Evolutionary conservation across 192 early-diverging fungal genomes (phyloP).

Genomic region (Pilobolus umbonatus): DNA sequence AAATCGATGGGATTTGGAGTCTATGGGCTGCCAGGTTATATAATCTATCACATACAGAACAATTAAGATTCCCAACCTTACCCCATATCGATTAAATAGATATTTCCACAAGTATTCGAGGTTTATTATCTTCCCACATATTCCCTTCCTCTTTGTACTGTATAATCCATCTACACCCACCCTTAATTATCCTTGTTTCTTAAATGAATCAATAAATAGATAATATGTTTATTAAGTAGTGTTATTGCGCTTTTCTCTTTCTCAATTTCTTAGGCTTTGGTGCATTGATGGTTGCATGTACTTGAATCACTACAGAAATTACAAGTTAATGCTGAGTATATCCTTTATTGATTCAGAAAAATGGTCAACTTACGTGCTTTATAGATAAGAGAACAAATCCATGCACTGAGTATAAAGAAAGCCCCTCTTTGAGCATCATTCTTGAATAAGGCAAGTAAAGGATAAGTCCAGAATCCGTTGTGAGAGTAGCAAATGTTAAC

Average conservation of each 20-base stretch:
- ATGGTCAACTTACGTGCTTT: constrained; percentile 20
- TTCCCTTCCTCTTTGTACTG: too few relatives aligned
- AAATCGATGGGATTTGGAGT: constrained; percentile 54
- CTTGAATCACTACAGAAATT: too few relatives aligned
- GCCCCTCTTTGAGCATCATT: not conserved
- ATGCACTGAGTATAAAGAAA: constrained; percentile 20
- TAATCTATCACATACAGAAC: constrained; percentile 38
- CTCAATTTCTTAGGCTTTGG: too few relatives aligned
- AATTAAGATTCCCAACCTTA: too few relatives aligned
- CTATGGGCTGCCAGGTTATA: constrained; percentile 51
- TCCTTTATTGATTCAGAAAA: too few relatives aligned
- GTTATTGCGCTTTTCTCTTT: not conserved
- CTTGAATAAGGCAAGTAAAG: constrained; percentile 24
- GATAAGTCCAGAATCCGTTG: constrained; percentile 29
- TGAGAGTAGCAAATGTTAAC: constrained; percentile 15
- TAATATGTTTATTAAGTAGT: not conserved
- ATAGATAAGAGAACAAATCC: constrained; percentile 23
- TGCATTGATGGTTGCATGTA: too few relatives aligned
- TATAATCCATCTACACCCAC: too few relatives aligned
- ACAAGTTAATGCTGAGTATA: too few relatives aligned
- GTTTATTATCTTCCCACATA: too few relatives aligned
- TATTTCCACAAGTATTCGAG: too few relatives aligned
- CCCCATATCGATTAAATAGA: too few relatives aligned
- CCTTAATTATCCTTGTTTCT: too few relatives aligned
- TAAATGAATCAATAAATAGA: not conserved